These are phyloP conservation scores for Aspergillus fumigatus DNA, from an alignment of 2,329 filamentous ascomycete genomes.

Conservation along the genomic window DNA sequence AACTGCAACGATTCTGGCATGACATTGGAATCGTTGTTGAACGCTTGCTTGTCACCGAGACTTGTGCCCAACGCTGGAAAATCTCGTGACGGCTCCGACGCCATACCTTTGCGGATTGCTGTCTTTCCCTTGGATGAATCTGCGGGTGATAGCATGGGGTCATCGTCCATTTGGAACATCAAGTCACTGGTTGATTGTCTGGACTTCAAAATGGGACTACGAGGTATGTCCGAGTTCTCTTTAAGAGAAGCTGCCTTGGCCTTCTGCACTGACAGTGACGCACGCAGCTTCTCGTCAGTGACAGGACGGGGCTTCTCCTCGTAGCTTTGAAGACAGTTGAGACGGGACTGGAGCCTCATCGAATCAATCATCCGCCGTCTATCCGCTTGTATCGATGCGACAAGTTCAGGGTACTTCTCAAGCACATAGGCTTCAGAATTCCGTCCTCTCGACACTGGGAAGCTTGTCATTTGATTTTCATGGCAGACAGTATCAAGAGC, in stretches of 20 bases:
- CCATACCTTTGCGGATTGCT: conserved; percentile 17
- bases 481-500: conserved; percentile 78
- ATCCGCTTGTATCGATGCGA: conserved; percentile 34
- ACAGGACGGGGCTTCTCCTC: conserved; percentile 59
- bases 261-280: conserved; percentile 43
- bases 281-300: conserved; percentile 59
- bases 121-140: conserved; percentile 28
- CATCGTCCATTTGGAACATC: conserved; percentile 94
- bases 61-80: conserved; percentile 25
- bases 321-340: conserved; percentile 62
- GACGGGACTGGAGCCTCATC: conserved; percentile 63
- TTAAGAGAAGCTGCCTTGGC: conserved; percentile 40
- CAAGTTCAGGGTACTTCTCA: conserved; percentile 44
- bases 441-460: conserved; percentile 73
- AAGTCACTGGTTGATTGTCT: conserved; percentile 69
- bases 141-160: conserved; percentile 35
- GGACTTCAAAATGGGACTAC: conserved; percentile 63
- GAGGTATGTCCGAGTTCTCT: conserved; percentile 43
- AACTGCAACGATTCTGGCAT: conserved; percentile 28
- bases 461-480: conserved; percentile 72
- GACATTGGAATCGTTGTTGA: conserved; percentile 21
- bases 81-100: conserved; percentile 19
- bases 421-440: conserved; percentile 56
- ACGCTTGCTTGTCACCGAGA: conserved; percentile 22
- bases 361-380: conserved; percentile 67